Conservation (phyloP, 805 yeast genomes). For the Wickerhamomyces rabaulensis region DNA sequence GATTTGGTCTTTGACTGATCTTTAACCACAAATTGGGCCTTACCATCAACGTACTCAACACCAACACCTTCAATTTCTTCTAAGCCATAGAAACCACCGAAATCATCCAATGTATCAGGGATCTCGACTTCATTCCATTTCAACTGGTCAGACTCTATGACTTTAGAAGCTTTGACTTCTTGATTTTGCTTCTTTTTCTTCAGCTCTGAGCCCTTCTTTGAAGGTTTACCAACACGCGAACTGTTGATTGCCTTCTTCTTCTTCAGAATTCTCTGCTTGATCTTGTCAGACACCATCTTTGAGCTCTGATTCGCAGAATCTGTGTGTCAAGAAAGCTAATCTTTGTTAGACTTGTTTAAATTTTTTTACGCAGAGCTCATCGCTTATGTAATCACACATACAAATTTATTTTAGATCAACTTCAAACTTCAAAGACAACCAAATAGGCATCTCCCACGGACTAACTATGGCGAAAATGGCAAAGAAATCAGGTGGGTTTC, state of each 20-base stretch:
- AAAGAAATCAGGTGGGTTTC: conserved; percentile 8
- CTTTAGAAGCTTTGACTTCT: conserved; percentile 1
- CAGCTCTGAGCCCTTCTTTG: not conserved
- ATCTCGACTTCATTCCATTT: conserved; percentile 80
- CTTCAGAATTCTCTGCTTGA: conserved; percentile 8
- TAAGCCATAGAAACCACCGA: conserved; percentile 85
- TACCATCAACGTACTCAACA: conserved; percentile 68
- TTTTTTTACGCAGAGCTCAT: conserved; percentile 11
- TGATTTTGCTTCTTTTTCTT: not conserved
- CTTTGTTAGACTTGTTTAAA: not conserved
- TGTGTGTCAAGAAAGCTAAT: not conserved
- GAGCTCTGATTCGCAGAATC: not conserved
- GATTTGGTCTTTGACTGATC: conserved; percentile 24
- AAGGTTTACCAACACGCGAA: conserved; percentile 7
- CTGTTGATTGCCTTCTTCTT: conserved; percentile 4
- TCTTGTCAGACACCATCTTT: conserved; percentile 10
- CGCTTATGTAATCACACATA: conserved; percentile 10
- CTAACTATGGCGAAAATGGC: not conserved
- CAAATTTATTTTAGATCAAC: not conserved
- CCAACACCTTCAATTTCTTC: conserved; percentile 94
- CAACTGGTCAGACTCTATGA: conserved; percentile 46
- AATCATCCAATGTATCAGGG: conserved; percentile 80
- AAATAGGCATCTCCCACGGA: not conserved
- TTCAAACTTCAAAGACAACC: not conserved
- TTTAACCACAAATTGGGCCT: conserved; percentile 49